phyloP scores from a whole-genome alignment of 306 rosid species.

The Glycyrrhiza uralensis region DNA sequence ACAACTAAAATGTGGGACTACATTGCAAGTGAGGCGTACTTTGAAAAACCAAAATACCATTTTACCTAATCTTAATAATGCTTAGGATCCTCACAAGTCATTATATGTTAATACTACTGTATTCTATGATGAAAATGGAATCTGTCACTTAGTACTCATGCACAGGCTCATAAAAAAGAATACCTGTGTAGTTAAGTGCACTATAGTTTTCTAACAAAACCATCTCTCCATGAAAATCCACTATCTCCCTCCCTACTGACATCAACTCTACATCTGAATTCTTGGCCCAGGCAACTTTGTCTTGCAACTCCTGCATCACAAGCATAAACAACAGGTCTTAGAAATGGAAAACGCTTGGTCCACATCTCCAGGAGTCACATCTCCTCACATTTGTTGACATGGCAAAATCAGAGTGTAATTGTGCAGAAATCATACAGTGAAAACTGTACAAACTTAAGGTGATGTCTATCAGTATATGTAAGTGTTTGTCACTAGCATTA shows the following conservation, averaged over 20 bases:
- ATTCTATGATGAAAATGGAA: not conserved
- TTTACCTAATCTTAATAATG: not conserved
- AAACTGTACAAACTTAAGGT: not conserved
- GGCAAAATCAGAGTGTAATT: not conserved
- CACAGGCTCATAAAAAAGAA: not conserved
- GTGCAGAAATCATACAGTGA: not conserved
- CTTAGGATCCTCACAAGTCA: not conserved
- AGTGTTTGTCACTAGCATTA: not conserved
- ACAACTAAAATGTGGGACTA: not conserved
- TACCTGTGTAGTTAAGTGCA: conserved; percentile 84
- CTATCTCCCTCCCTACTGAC: conserved; percentile 65
- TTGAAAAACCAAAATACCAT: not conserved
- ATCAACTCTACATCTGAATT: conserved; percentile 60
- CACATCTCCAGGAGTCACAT: not conserved
- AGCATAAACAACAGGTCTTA: not conserved
- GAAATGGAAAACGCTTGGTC: not conserved
- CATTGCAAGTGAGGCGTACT: not conserved
- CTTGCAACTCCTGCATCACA: conserved; percentile 67
- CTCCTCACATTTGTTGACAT: not conserved
- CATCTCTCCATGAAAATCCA: conserved; percentile 95
- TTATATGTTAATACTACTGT: not conserved
- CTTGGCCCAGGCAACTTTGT: conserved; percentile 47
- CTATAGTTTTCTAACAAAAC: conserved; percentile 86
- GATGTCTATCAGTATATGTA: not conserved
- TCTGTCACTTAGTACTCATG: not conserved